Evolutionary conservation across 2,329 filamentous ascomycete species (phyloP).

Genomic region (Microsporum audouinii): DNA sequence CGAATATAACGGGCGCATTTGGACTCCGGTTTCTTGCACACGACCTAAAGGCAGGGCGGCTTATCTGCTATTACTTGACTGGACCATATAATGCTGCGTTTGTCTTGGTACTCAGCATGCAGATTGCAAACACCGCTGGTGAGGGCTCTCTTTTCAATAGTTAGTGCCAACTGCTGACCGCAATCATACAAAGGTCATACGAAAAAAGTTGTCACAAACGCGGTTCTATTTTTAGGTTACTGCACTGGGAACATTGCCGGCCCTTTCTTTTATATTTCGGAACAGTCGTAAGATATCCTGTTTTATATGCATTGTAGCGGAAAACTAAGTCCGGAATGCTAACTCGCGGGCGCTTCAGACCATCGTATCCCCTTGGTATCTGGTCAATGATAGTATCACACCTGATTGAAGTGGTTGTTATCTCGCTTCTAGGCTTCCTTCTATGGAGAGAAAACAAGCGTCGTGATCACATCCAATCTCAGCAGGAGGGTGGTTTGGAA

Average conservation of each 20-base stretch:
- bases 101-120: slow-evolving; percentile 39
- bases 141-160: slow-evolving; percentile 2
- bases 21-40: slow-evolving; percentile 45
- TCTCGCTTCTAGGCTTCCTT: slow-evolving; percentile 37
- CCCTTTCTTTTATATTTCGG: slow-evolving; percentile 50
- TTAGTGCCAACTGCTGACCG: not conserved
- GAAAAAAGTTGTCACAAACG: slow-evolving; percentile 55
- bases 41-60: slow-evolving; percentile 41
- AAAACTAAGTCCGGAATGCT: not conserved
- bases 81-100: slow-evolving; percentile 46
- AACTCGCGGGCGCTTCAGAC: slow-evolving; percentile 19
- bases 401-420: slow-evolving; percentile 40
- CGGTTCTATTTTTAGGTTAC: slow-evolving; percentile 48
- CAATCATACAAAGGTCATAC: slow-evolving; percentile 39
- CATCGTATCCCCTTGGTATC: slow-evolving; percentile 41
- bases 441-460: slow-evolving; percentile 41
- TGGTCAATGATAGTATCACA: slow-evolving; percentile 48
- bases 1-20: slow-evolving; percentile 48
- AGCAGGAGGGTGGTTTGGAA: slow-evolving; percentile 36
- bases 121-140: slow-evolving; percentile 36
- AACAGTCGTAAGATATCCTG: slow-evolving; percentile 33
- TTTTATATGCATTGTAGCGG: not conserved
- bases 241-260: slow-evolving; percentile 51
- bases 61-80: slow-evolving; percentile 43
- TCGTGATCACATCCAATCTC: slow-evolving; percentile 39